Percentiles rank a stretch among this genome's conserved stretches.
phyloP scores from a whole-genome alignment of 139 green algal genomes.

The Micractinium conductrix region DNA sequence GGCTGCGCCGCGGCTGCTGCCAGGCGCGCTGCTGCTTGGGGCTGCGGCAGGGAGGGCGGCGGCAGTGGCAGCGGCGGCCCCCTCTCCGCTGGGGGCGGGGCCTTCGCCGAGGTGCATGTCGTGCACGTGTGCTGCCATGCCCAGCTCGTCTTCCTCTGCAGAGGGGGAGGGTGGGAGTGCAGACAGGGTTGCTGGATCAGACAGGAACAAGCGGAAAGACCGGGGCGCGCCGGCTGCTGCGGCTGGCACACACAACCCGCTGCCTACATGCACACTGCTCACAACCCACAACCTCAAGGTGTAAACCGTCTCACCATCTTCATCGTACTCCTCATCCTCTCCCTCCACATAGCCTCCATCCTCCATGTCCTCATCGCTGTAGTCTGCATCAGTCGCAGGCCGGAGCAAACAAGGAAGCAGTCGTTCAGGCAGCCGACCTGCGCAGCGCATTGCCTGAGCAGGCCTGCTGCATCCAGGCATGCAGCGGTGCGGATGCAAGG shows the following conservation, averaged over 20 bases:
- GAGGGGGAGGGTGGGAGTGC: background rate
- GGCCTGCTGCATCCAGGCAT: background rate
- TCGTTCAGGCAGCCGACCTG: background rate
- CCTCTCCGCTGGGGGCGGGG: background rate
- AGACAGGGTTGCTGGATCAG: background rate
- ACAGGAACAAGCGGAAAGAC: no score
- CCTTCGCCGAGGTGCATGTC: slow-evolving; percentile 72
- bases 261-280: no score
- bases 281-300: no score
- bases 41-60: background rate
- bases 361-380: slow-evolving; percentile 56
- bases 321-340: slow-evolving; percentile 58
- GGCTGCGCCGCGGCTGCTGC: no score
- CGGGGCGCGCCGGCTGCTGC: background rate
- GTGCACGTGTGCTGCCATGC: slow-evolving; percentile 63
- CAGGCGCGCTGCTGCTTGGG: no score
- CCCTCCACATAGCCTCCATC: slow-evolving; percentile 62
- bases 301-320: slow-evolving; percentile 65
- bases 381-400: background rate
- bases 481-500: background rate
- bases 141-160: slow-evolving; percentile 52
- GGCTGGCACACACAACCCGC: no score
- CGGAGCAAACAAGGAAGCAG: background rate
- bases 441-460: background rate
- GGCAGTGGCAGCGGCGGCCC: background rate